Evolutionary conservation across 371 early-diverging fungal species (phyloP), one percentile per base, ranked within the genome.

Genomic region (Sporodiniella umbellata): DNA sequence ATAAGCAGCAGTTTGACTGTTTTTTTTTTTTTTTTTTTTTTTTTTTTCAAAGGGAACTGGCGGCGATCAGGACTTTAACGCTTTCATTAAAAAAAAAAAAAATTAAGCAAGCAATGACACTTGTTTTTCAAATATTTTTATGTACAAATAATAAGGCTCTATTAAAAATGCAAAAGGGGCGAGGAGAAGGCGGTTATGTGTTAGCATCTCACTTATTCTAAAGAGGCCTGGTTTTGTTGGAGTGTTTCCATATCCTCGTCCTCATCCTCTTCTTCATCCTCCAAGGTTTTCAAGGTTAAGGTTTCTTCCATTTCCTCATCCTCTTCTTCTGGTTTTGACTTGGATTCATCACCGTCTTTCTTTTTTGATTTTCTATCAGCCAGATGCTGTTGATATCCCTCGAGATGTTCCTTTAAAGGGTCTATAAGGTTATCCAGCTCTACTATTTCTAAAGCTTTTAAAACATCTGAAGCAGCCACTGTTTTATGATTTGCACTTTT

Each of bases 401-500:
- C 33, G 22, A 68, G 51, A 2, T 56, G 40, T 25, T 72, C 69
- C 37, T 53, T 56, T 48, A 81, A 42, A 42, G 64, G 57, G 18
- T 77, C 75, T 11, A 72, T 35, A 46, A 81, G 59, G 6, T 76
- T 64, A 22, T 81, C 80, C 18, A 81, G 30, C 48, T 83, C 84
- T 0, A 76, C 37, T n/a, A 68, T 52, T 31, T 83, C 81, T 45
- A 83, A 60, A 30, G 82, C 82, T 47, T 78, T 76, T 42, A 83
- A 67, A 4, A 83, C 82, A 58, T 77, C 69, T 3, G 67, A 50
- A 0, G 71, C 70, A 39, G 59, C 72, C 54, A 80, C 58, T 0
- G 70, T 79, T 58, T 80, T 80, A 26, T 80, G 79, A 18, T 67
- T 75, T 23, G 64, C 63, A 23, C 62, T 53, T 18, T 68, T 64